A percentile compares a stretch with the other conserved stretches of the same genome.
These are phyloP conservation scores for Apiospora koreana DNA, from an alignment of 2,329 filamentous ascomycete genomes.

Conservation along the genomic window DNA sequence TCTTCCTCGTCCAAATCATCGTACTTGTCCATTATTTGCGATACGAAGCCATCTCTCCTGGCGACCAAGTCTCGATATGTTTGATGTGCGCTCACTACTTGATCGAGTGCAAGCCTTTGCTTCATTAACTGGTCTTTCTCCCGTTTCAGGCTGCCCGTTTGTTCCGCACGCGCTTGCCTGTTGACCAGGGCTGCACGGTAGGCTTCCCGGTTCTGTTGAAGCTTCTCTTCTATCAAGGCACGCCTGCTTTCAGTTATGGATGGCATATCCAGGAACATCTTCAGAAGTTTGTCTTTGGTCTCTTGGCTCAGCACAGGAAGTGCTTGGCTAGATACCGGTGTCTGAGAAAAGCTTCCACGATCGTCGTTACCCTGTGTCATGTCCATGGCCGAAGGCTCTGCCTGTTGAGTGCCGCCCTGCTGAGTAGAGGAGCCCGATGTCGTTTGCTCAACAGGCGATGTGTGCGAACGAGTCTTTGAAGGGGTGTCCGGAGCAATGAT, in stretches of 20 bases:
- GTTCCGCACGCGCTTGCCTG: constrained; percentile 40
- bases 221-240: constrained; percentile 40
- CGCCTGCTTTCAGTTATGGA: constrained; percentile 36
- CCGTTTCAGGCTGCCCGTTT: constrained; percentile 47
- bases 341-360: constrained; percentile 6
- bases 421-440: not conserved
- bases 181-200: constrained; percentile 50
- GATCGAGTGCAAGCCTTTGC: constrained; percentile 46
- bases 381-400: constrained; percentile 13
- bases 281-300: constrained; percentile 35
- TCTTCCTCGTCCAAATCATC: constrained; percentile 53
- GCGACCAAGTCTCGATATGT: constrained; percentile 43
- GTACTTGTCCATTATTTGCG: constrained; percentile 51
- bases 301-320: constrained; percentile 27
- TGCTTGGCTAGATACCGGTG: constrained; percentile 18
- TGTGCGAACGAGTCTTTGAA: constrained; percentile 19
- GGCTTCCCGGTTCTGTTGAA: constrained; percentile 49
- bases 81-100: constrained; percentile 42
- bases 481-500: constrained; percentile 27
- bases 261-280: constrained; percentile 36
- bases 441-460: not conserved
- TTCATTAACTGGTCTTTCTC: constrained; percentile 50
- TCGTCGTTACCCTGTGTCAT: not conserved
- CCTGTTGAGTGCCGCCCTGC: constrained; percentile 1
- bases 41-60: constrained; percentile 47